Conservation (phyloP, 495 filamentous ascomycete species). For the Xylaria telfairii region DNA sequence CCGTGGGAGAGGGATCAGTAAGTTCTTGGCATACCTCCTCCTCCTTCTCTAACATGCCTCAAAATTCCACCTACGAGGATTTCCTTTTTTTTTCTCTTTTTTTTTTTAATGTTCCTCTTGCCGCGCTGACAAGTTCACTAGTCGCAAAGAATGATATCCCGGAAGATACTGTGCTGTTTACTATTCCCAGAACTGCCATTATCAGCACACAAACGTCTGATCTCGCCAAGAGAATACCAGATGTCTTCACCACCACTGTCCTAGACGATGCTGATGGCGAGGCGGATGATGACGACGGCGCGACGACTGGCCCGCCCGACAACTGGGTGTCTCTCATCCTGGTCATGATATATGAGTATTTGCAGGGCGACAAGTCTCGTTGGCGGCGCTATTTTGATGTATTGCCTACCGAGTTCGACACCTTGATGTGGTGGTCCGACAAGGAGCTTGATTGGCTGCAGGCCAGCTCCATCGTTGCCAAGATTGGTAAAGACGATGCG, state of each 20-base stretch:
- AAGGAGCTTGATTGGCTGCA: slow-evolving; percentile 75
- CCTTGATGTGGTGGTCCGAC: slow-evolving; percentile 87
- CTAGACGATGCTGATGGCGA: slow-evolving; percentile 38
- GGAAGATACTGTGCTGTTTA: slow-evolving; percentile 54
- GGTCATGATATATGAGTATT: slow-evolving; percentile 79
- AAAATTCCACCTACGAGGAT: neutral
- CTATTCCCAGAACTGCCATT: slow-evolving; percentile 52
- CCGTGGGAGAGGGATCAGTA: slow-evolving; percentile 55
- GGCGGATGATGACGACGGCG: slow-evolving; percentile 38
- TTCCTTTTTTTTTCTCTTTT: no score
- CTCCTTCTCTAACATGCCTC: neutral
- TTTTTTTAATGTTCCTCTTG: no score
- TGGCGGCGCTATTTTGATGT: slow-evolving; percentile 87
- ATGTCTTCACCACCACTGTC: slow-evolving; percentile 44
- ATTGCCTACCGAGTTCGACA: slow-evolving; percentile 79
- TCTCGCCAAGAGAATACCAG: slow-evolving; percentile 43
- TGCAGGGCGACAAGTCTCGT: slow-evolving; percentile 62
- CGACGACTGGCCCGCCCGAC: slow-evolving; percentile 41
- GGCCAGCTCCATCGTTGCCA: slow-evolving; percentile 74
- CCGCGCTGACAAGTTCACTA: slow-evolving; percentile 29
- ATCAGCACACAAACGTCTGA: slow-evolving; percentile 50
- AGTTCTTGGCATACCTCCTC: slow-evolving; percentile 18
- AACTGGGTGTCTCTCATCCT: slow-evolving; percentile 68
- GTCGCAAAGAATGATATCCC: slow-evolving; percentile 53
- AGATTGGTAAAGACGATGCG: slow-evolving; percentile 77